Evolutionary conservation across 768 basidiomycete genomes (phyloP).

Genomic region (Leucosporidium yakuticum): DNA sequence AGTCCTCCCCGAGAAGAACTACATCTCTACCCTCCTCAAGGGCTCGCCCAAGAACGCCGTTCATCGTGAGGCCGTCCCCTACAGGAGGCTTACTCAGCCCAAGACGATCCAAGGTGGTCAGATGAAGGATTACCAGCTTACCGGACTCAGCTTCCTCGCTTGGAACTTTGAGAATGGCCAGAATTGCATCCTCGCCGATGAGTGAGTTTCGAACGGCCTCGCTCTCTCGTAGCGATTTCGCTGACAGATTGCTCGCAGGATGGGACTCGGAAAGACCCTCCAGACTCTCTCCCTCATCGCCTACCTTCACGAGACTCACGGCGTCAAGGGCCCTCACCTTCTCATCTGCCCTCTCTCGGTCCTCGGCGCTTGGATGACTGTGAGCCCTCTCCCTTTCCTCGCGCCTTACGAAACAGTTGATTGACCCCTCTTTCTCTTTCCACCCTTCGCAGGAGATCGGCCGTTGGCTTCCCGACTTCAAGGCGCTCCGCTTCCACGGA

Average conservation of each 20-base stretch:
- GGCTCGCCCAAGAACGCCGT: background rate
- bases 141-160: conserved; percentile 61
- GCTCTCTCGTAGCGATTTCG: background rate
- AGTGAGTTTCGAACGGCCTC: conserved; percentile 45
- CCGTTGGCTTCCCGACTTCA: conserved; percentile 44
- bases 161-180: conserved; percentile 66
- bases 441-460: conserved; percentile 42
- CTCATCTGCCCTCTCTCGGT: conserved; percentile 69
- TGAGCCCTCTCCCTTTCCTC: conserved; percentile 36
- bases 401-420: conserved; percentile 39
- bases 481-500: conserved; percentile 60
- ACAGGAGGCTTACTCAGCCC: conserved; percentile 51
- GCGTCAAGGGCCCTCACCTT: conserved; percentile 59
- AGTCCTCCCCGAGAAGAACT: conserved; percentile 12
- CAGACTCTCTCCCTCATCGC: conserved; percentile 63
- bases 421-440: conserved; percentile 32
- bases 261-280: conserved; percentile 63
- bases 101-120: conserved; percentile 52
- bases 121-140: conserved; percentile 70
- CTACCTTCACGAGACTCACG: conserved; percentile 55
- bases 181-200: conserved; percentile 68
- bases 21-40: conserved; percentile 11
- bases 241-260: conserved; percentile 44
- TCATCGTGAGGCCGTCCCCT: conserved; percentile 42
- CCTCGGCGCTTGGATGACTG: conserved; percentile 56